phyloP scores from a whole-genome alignment of 139 green algal species.

The Edaphochlamys debaryana region DNA sequence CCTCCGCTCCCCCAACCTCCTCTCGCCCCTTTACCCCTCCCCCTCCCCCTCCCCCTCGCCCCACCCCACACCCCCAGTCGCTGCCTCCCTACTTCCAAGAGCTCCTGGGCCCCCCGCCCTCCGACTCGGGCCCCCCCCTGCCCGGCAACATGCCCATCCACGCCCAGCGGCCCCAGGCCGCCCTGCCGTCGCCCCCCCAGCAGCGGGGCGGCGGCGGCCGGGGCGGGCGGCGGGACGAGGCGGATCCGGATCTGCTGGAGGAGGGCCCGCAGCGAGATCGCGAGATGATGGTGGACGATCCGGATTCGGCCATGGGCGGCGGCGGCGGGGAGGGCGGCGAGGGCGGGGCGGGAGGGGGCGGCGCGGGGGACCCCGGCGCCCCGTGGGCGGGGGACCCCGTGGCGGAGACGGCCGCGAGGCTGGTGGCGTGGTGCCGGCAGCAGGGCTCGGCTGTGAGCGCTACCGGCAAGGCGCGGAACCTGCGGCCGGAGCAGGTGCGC shows the following conservation, averaged over 20 bases:
- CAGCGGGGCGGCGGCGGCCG: background rate
- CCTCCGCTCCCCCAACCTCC: too few relatives aligned
- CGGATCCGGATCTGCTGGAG: constrained; percentile 20
- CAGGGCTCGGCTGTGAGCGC: background rate
- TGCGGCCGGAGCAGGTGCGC: constrained; percentile 28
- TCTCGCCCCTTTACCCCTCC: background rate
- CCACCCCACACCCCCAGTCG: constrained; percentile 26
- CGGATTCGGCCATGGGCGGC: too few relatives aligned
- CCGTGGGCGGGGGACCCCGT: constrained; percentile 26
- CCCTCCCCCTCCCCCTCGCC: background rate
- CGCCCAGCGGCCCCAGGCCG: background rate
- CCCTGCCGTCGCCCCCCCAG: constrained; percentile 16
- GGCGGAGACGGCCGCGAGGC: background rate
- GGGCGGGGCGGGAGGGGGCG: background rate
- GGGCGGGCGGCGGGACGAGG: background rate
- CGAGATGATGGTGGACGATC: background rate
- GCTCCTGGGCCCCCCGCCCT: constrained; percentile 69
- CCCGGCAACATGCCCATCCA: constrained; percentile 12
- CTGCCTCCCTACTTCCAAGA: constrained; percentile 66
- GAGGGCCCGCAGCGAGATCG: constrained; percentile 3
- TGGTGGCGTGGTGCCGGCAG: constrained; percentile 17
- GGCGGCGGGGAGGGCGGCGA: constrained; percentile 14
- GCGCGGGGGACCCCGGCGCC: background rate
- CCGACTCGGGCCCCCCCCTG: constrained; percentile 46
- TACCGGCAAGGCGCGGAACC: background rate